A percentile compares a stretch with the other conserved stretches of the same genome.
These are phyloP conservation scores for Thermothelomyces thermophilus DNA, from an alignment of 2,329 filamentous ascomycete genomes.

Conservation along the genomic window DNA sequence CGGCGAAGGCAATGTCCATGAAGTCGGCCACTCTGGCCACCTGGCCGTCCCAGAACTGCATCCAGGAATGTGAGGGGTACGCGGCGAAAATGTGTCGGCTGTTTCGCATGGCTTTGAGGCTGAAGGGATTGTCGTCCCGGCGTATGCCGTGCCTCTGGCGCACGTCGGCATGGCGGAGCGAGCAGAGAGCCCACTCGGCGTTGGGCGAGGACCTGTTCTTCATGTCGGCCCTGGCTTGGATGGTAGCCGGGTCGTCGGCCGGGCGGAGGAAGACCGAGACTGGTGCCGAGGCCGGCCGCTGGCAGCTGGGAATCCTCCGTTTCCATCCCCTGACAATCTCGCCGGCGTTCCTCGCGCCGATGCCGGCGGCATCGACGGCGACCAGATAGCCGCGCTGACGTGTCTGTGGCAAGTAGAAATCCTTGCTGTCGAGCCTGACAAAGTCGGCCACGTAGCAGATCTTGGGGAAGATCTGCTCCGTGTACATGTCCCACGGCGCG, in stretches of 20 bases:
- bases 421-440: constrained; percentile 56
- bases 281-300: constrained; percentile 54
- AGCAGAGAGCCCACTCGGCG: constrained; percentile 50
- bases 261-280: constrained; percentile 55
- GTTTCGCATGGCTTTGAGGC: constrained; percentile 51
- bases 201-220: constrained; percentile 31
- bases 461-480: constrained; percentile 33
- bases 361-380: constrained; percentile 40
- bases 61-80: constrained; percentile 50
- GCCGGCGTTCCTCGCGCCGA: constrained; percentile 23
- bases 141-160: constrained; percentile 47
- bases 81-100: constrained; percentile 32
- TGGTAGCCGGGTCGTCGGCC: constrained; percentile 47
- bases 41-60: constrained; percentile 42
- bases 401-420: constrained; percentile 69
- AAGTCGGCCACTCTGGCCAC: constrained; percentile 58
- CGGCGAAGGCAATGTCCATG: constrained; percentile 55
- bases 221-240: constrained; percentile 44
- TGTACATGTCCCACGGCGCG: constrained; percentile 53
- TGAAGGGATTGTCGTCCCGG: constrained; percentile 46
- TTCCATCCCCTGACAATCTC: constrained; percentile 37
- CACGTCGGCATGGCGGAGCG: constrained; percentile 51
- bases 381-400: constrained; percentile 54
- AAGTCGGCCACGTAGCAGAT: constrained; percentile 50
- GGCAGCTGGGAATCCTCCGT: constrained; percentile 38